Base-by-base conservation (phyloP, 208 protist species). In the Trichomonas vaginalis region DNA sequence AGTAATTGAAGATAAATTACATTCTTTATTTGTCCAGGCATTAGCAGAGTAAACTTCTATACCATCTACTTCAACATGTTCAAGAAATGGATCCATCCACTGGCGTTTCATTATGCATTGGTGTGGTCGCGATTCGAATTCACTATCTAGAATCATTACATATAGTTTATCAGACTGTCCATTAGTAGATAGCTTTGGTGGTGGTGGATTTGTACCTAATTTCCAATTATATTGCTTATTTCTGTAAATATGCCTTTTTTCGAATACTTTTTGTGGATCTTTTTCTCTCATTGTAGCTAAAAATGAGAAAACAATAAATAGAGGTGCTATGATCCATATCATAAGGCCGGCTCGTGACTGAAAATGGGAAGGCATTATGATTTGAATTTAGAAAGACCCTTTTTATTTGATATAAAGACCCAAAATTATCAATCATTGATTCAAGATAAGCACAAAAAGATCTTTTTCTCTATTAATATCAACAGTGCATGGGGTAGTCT, bases 91-190 rank as follows among this genome's bases (percentile, higher is more conserved):
- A 51, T 92, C 86, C 17, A 92, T 45, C 86, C 86, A 92, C 37
- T 92, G 86, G 0, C 56, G 42, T 51, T 92, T 92, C 86, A 92
- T 92, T 51, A 92, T 39, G 15, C 86, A 92, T 51, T 92, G 86
- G 51, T 32, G 39, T 56, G 86, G 27, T 35, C 32, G 0, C 2
- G 86, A 3, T 32, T 48, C 15, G 51, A 39, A 51, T 92, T 92
- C 86, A n/a, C 14, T 51, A 39, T 92, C 86, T 17, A 92, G 15
- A 49, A 92, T 47, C 45, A 51, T 51, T 1, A 92, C 45, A 47
- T 92, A 92, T 39, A 92, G 40, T 51, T 35, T 47, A 9, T 88
- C 39, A 0, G 2, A 17, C 27, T 35, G 32, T 47, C 4, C 17
- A 37, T 42, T 42, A 83, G 2, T 83, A 42, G 79, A 40, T 42